phyloP scores from a whole-genome alignment of 1,139 yeast species.

The Candida freyschussii region DNA sequence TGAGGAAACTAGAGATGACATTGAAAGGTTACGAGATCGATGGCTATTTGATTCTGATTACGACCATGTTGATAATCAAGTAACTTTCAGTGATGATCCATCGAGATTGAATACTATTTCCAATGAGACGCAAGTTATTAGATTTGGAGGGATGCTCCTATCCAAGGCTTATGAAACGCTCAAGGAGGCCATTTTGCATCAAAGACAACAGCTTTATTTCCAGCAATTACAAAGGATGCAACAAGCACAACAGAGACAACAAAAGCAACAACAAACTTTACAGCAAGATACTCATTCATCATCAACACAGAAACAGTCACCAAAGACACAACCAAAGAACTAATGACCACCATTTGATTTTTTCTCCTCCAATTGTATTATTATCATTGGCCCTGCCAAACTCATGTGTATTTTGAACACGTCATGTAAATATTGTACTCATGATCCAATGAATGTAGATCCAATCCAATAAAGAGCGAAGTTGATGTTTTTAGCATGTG shows the following conservation, averaged over 20 bases:
- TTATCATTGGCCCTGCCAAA: too few relatives aligned
- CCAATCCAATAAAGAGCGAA: too few relatives aligned
- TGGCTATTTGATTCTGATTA: conserved; percentile 76
- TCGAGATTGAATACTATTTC: conserved; percentile 75
- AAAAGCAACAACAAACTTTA: conserved; percentile 14
- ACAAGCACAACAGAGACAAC: conserved; percentile 24
- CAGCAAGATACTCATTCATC: background rate
- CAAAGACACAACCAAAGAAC: conserved; percentile 1
- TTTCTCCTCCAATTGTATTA: conserved; percentile 1
- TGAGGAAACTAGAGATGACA: conserved; percentile 37
- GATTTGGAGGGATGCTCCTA: conserved; percentile 88
- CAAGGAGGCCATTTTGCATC: conserved; percentile 41
- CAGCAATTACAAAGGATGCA: conserved; percentile 34
- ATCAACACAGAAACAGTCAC: conserved; percentile 1
- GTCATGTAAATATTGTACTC: too few relatives aligned
- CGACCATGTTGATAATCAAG: conserved; percentile 44
- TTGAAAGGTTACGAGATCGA: conserved; percentile 56
- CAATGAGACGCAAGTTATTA: conserved; percentile 80
- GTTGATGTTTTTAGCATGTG: too few relatives aligned
- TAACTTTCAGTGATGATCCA: conserved; percentile 58
- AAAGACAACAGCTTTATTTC: conserved; percentile 47
- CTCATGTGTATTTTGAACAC: too few relatives aligned
- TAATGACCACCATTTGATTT: background rate
- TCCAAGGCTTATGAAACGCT: conserved; percentile 78
- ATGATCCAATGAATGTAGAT: too few relatives aligned